Percentiles rank a stretch among this genome's conserved stretches.
These are phyloP conservation scores for Penicillium sp. DNA, from an alignment of 2,329 filamentous ascomycete genomes.

Conservation along the genomic window DNA sequence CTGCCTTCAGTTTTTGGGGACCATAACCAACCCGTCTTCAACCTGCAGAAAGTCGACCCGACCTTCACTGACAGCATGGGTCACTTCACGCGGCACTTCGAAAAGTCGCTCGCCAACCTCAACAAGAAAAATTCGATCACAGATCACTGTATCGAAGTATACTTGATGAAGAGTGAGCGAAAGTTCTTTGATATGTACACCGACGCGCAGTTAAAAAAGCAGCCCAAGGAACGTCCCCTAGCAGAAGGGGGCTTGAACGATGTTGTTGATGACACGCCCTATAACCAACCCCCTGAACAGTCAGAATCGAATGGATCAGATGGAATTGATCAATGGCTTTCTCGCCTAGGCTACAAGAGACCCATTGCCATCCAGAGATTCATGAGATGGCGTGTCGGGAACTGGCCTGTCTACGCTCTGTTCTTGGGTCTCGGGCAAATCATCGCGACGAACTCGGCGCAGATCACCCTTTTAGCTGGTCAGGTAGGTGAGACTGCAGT, in stretches of 20 bases:
- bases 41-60: slow-evolving; percentile 65
- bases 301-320: slow-evolving; percentile 34
- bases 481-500: slow-evolving; percentile 59
- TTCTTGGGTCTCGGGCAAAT: slow-evolving; percentile 64
- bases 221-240: slow-evolving; percentile 37
- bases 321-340: slow-evolving; percentile 52
- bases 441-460: slow-evolving; percentile 66
- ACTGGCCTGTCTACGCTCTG: slow-evolving; percentile 65
- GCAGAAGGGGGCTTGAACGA: slow-evolving; percentile 30
- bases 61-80: slow-evolving; percentile 67
- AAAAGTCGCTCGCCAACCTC: slow-evolving; percentile 57
- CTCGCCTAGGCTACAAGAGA: slow-evolving; percentile 55
- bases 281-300: slow-evolving; percentile 31
- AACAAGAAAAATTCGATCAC: slow-evolving; percentile 58
- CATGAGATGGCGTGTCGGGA: slow-evolving; percentile 58
- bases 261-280: slow-evolving; percentile 33
- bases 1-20: slow-evolving; percentile 59
- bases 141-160: slow-evolving; percentile 65
- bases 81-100: slow-evolving; percentile 61
- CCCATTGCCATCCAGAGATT: slow-evolving; percentile 57
- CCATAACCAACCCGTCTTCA: slow-evolving; percentile 61
- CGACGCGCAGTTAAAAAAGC: slow-evolving; percentile 56
- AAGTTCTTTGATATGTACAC: slow-evolving; percentile 64
- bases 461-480: slow-evolving; percentile 65
- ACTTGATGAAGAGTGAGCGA: slow-evolving; percentile 65